These are phyloP conservation scores for Capsicum baccatum DNA, from an alignment of 257 asterid species.

Conservation along the genomic window DNA sequence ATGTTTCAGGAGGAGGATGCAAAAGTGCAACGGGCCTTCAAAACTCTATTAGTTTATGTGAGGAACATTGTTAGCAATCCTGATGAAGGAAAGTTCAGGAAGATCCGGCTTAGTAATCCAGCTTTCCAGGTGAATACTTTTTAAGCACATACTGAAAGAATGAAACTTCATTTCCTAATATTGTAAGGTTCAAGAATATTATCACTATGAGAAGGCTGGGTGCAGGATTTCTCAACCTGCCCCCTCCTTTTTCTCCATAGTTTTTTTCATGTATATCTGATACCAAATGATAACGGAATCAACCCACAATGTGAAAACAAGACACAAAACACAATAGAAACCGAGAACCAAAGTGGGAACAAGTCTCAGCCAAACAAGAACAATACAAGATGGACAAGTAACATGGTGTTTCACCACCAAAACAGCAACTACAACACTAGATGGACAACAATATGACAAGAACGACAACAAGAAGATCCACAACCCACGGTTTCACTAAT, in stretches of 20 bases:
- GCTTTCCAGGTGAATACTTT: constrained; percentile 61
- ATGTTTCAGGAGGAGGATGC: constrained; percentile 50
- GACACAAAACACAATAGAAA: too few relatives aligned
- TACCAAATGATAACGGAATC: background rate
- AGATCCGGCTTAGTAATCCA: constrained; percentile 74
- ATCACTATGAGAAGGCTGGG: background rate
- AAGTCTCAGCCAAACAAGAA: too few relatives aligned
- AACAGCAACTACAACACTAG: too few relatives aligned
- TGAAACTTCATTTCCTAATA: background rate
- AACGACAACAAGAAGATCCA: too few relatives aligned
- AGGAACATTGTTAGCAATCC: constrained; percentile 60
- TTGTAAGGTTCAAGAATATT: background rate
- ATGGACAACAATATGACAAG: too few relatives aligned
- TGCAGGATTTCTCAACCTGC: constrained; percentile 12
- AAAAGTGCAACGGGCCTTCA: constrained; percentile 53
- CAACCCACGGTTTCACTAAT: too few relatives aligned
- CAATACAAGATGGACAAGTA: too few relatives aligned
- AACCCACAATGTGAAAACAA: too few relatives aligned
- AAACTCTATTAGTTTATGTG: constrained; percentile 64
- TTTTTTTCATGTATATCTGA: background rate
- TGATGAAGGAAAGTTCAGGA: constrained; percentile 68
- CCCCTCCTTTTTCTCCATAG: background rate
- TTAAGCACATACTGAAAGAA: background rate
- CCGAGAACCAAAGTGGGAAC: too few relatives aligned
- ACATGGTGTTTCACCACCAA: too few relatives aligned